Base-by-base conservation (phyloP, 805 yeast genomes). In the Candida nemodendra region DNA sequence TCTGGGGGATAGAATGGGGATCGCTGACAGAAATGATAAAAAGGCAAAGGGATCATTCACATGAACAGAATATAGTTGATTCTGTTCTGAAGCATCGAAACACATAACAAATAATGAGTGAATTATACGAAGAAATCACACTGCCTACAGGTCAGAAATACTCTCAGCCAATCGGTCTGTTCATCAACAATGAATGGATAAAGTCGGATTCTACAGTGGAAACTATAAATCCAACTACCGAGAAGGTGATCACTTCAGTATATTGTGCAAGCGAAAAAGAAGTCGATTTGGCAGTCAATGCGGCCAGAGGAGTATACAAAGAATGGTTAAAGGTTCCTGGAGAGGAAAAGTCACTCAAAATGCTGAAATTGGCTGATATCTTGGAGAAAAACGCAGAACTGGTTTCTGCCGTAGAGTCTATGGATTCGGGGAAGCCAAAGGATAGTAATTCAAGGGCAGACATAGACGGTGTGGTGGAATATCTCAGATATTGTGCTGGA, bases 141-240 rank as follows among this genome's bases (percentile, higher is more conserved):
- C 38, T 61, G 19, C 81, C 83, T 15, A 70, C 68, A 27, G 82
- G 82, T 34, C 50, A 57, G 32, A 68, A 66, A 33, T 74, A 65
- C 56, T 48, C 59, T 18, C 83, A 77, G 50, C 86, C 84, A 26
- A 42, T 78, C n/a, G 87, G 86, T 5, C 63, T 79, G 44, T 80
- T 76, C 57, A 76, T 78, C 53, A 69, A 76, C 59, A 77, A 77
- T 48, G 74, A 76, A 54, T 76, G 72, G 58, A 63, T 66, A 24
- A 48, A 57, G 21, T 59, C 76, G 6, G 66, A 66, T 26, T 55
- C 62, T 21, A 59, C 56, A 19, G 59, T 74, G 18, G 73, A 68
- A 34, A 65, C 76, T 1, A 48, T 69, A 25, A 63, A 74, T 45
- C 82, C 82, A 13, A 59, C 77, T 4, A 75, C 77, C 9, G 78